phyloP scores from a whole-genome alignment of 371 early-diverging fungal genomes.

The Apophysomyces variabilis region DNA sequence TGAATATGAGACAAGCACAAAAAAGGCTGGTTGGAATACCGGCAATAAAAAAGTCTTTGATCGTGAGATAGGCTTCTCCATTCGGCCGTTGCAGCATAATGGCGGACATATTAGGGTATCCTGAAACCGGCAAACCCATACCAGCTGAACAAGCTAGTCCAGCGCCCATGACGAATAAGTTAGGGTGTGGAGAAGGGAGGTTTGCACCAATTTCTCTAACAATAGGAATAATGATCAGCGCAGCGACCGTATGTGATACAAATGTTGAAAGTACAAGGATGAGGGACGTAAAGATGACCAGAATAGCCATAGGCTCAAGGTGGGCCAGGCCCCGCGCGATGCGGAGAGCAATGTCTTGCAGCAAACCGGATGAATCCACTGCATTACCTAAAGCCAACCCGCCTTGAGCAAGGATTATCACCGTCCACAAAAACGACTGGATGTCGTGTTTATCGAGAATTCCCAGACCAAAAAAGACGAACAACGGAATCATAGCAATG shows the following conservation, averaged over 20 bases:
- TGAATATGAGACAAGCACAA: constrained; percentile 67
- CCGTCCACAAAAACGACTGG: constrained; percentile 90
- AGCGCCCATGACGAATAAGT: constrained; percentile 83
- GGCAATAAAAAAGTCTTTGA: constrained; percentile 80
- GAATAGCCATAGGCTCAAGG: constrained; percentile 63
- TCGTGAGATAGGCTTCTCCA: constrained; percentile 83
- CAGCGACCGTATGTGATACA: constrained; percentile 92
- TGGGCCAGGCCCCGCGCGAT: constrained; percentile 67
- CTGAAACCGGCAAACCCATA: constrained; percentile 33
- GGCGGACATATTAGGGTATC: constrained; percentile 91
- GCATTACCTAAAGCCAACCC: constrained; percentile 89
- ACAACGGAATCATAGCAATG: constrained; percentile 87
- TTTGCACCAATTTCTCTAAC: constrained; percentile 72
- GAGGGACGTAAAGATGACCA: constrained; percentile 65
- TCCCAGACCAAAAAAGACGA: constrained; percentile 87
- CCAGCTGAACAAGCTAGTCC: constrained; percentile 44
- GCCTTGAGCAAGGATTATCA: constrained; percentile 91
- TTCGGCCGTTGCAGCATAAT: constrained; percentile 88
- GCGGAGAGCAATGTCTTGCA: constrained; percentile 70
- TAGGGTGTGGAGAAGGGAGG: constrained; percentile 77
- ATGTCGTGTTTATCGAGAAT: constrained; percentile 93
- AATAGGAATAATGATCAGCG: constrained; percentile 79
- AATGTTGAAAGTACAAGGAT: constrained; percentile 85
- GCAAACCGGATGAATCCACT: constrained; percentile 85
- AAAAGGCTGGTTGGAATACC: constrained; percentile 79